Base-by-base conservation (phyloP, 2,329 filamentous ascomycete genomes). In the Xylaria sp. region DNA sequence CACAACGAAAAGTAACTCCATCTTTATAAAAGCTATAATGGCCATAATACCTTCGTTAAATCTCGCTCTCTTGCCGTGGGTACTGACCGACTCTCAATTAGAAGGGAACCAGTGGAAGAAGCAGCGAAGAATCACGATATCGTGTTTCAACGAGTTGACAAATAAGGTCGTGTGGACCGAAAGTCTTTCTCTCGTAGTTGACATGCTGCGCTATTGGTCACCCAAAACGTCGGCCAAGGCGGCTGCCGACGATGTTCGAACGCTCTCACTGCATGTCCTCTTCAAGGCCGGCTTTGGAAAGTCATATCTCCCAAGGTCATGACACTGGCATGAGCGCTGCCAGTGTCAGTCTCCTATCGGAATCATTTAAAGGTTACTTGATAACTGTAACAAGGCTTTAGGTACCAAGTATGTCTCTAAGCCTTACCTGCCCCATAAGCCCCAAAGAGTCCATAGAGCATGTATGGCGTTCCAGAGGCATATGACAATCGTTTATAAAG, bases 401-500 rank as follows among this genome's bases (percentile, higher is more conserved):
- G 77, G 77, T 0, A 71, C 75, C 1, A 71, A 72, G 7, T 73
- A 76, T 23, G 62, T 79, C 9, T 54, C 74, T 3, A 70, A 74
- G 1, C 67, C 64, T 1, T 76, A 72, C 31, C 52, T 56, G 20
- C 52, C 52, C 3, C 9, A 12, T 10, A 36, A 15, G 72, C 71
- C 75, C 0, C 31, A 31, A 12, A 56, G 28, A 5, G 31, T 56
- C 8, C 31, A 39, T 2, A 43, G 74, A 2, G 76, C 78, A 4
- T 75, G 73, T n/a, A 66, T 69, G 31, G 64, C 72, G 1, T 79
- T 79, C 36, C 72, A 74, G 2, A 18, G 39, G 1, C 73, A 77
- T 62, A 79, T 80, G 78, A 78, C 75, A 0, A 51, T 68, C 3
- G 25, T 77, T 13, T 79, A 78, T 68, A 75, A 79, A 57, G 73